Conservation (phyloP, 2,329 filamentous ascomycete genomes). For the Diaporthe vexans region DNA sequence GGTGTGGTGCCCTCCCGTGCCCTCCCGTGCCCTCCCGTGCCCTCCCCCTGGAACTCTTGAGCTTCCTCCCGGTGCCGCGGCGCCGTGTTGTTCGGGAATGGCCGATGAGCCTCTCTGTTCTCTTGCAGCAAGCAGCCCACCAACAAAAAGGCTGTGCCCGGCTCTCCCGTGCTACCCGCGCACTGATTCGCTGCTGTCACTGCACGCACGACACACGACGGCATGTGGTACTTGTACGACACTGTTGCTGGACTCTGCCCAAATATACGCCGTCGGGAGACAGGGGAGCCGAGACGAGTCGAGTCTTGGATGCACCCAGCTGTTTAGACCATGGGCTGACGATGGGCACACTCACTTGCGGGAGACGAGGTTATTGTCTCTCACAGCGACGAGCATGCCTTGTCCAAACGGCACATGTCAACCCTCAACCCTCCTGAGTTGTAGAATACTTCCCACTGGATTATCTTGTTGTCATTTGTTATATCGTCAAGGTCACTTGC, state of each 20-base stretch:
- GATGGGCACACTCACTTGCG: too few relatives aligned
- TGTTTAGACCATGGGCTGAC: too few relatives aligned
- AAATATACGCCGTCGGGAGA: too few relatives aligned
- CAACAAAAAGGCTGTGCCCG: neutral
- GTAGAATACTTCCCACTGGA: neutral
- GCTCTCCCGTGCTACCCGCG: neutral
- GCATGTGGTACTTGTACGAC: conserved; percentile 7
- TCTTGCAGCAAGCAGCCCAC: neutral
- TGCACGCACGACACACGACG: neutral
- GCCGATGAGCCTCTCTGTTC: neutral
- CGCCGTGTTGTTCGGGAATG: conserved; percentile 24
- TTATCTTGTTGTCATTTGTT: neutral
- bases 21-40: too few relatives aligned
- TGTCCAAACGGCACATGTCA: neutral
- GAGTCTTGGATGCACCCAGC: neutral
- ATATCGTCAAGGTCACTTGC: neutral
- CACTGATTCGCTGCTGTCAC: conserved; percentile 28
- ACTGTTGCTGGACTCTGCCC: neutral
- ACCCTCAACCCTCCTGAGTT: neutral
- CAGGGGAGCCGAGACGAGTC: too few relatives aligned
- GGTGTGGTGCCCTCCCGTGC: neutral
- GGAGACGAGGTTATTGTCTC: too few relatives aligned
- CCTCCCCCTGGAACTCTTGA: neutral
- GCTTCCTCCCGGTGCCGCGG: neutral
- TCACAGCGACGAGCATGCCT: neutral